Evolutionary conservation across 1,284 basidiomycete species (phyloP), one percentile per base, ranked within the genome.

Genomic region (Apiotrichum montevideense): DNA sequence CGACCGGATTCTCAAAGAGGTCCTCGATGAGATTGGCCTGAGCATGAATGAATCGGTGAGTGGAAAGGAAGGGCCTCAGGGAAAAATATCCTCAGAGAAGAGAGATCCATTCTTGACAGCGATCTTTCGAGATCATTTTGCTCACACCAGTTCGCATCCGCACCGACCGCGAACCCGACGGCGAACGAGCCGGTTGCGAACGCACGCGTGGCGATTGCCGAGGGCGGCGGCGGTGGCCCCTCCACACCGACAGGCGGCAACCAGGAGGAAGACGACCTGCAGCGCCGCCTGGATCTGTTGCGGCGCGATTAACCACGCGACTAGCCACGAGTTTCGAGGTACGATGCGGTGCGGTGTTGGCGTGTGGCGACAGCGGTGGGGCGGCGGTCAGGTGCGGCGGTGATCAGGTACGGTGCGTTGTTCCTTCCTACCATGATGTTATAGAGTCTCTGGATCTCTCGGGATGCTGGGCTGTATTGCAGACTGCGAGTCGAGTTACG

Each of bases 21-120:
- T 99, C 35, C 79, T 99, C 48, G 96, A 98, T 67, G 96, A 98
- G 80, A 97, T 99, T 61, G 96, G 95, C 29, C 87, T 99, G 56
- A 84, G 83, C 62, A 80, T 98, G 58, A 88, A 88, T 3, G 96
- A 98, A 75, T 87, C 95, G 80, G 94, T 90, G 68, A 66, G 80
- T 72, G 41, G 41, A 6, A 42, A 14, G 21, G 21, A 21, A 21
- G 21, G 21, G 21, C 21, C 21, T 21, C 21, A 21, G 21, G 21
- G 21, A 21, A 21, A 21, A 21, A 21, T 21, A 21, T 21, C 21
- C 21, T 21, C 21, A 21, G 21, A 21, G 21, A 21, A 21, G 21
- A 21, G 21, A 21, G 21, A 21, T 21, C 21, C 21, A 21, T 21
- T 21, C 21, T 21, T 21, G 21, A 21, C 21, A 21, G 21, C 21